Conservation (phyloP, 2,329 filamentous ascomycete genomes). For the Elsinoe australis region DNA sequence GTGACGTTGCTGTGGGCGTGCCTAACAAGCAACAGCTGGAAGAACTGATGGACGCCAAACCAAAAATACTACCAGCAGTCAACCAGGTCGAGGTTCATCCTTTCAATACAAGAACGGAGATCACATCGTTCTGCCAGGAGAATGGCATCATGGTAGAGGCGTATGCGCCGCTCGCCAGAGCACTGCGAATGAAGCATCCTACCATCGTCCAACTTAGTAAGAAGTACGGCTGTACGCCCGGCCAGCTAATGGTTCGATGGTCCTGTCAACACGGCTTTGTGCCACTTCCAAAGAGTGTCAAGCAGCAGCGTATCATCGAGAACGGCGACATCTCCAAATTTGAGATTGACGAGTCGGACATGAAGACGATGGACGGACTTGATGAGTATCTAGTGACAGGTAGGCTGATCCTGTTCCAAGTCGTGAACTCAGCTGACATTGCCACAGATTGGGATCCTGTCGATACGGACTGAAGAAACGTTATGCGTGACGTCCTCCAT, state of each 20-base stretch:
- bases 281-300: conserved; percentile 65
- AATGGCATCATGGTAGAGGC: conserved; percentile 67
- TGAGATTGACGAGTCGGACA: conserved; percentile 55
- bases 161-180: conserved; percentile 69
- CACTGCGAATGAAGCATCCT: conserved; percentile 60
- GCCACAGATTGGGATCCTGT: conserved; percentile 31
- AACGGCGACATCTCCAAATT: conserved; percentile 58
- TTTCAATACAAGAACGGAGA: conserved; percentile 66
- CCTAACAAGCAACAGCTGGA: conserved; percentile 45
- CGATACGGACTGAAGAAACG: conserved; percentile 25
- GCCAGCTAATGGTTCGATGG: conserved; percentile 72
- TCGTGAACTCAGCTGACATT: conserved; percentile 1
- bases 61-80: conserved; percentile 57
- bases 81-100: conserved; percentile 80
- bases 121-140: conserved; percentile 57
- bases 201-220: conserved; percentile 54
- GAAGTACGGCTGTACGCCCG: conserved; percentile 63
- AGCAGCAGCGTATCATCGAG: conserved; percentile 53
- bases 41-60: conserved; percentile 58
- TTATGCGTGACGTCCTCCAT: too few relatives aligned
- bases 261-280: conserved; percentile 66
- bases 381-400: conserved; percentile 69
- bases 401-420: conserved; percentile 37
- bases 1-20: not conserved
- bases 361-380: conserved; percentile 54